Evolutionary conservation across 2,329 filamentous ascomycete species (phyloP).

Genomic region (Amauroascus verrucosus): DNA sequence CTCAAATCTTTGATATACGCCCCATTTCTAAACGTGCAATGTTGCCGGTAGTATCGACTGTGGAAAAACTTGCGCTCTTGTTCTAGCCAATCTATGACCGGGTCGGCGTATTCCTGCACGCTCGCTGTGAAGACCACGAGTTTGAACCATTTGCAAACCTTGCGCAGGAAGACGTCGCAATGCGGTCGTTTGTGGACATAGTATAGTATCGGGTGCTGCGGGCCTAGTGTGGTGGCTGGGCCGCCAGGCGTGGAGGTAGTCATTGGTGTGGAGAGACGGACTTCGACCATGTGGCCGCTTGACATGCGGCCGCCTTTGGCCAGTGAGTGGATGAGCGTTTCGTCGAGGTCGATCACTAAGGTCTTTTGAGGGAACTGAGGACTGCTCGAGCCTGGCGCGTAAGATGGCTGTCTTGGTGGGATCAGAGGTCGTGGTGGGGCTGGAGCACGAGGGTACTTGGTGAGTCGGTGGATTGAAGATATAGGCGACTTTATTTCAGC

Average conservation of each 20-base stretch:
- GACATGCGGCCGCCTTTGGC: conserved; percentile 93
- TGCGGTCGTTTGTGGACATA: conserved; percentile 97
- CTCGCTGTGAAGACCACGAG: conserved; percentile 93
- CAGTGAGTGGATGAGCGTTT: conserved; percentile 96
- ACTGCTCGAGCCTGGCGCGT: conserved; percentile 46
- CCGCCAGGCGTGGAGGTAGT: conserved; percentile 42
- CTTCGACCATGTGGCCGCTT: conserved; percentile 97
- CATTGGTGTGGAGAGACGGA: conserved; percentile 53
- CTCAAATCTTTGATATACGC: conserved; percentile 98
- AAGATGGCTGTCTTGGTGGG: conserved; percentile 79
- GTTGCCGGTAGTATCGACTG: conserved; percentile 86
- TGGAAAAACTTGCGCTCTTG: conserved; percentile 94
- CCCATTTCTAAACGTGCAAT: conserved; percentile 90
- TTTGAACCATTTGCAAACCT: conserved; percentile 97
- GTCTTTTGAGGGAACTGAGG: conserved; percentile 66
- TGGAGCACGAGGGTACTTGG: conserved; percentile 81
- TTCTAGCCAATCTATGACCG: conserved; percentile 97
- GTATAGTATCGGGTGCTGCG: conserved; percentile 93
- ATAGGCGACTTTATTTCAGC: conserved; percentile 87
- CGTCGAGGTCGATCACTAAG: conserved; percentile 86
- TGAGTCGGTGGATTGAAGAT: conserved; percentile 60
- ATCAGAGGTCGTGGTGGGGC: conserved; percentile 83
- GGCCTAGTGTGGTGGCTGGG: conserved; percentile 49
- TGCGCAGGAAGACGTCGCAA: conserved; percentile 91
- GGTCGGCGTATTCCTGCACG: conserved; percentile 96